Evolutionary conservation across 306 rosid species (phyloP), one percentile per base, ranked within the genome.

Genomic region (Spatholobus suberectus): DNA sequence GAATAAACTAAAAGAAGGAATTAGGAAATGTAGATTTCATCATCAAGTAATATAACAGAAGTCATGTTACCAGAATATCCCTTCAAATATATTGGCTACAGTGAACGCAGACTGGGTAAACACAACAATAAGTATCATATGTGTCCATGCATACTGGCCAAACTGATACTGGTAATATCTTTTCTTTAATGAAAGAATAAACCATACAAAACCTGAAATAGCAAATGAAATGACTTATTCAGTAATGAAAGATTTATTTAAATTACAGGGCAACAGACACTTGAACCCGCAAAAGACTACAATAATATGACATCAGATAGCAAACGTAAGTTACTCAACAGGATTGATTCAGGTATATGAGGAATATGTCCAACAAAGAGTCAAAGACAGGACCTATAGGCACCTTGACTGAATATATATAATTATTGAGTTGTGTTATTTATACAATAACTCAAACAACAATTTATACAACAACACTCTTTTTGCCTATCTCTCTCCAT

Each of bases 101-200:
- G 96, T 91, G 88, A 96, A 96, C 55, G 99, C 88, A 34, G 99
- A 96, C 80, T 96, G 98, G 5, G 97, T 84, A 80, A 96, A 96
- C 89, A 96, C 98, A 27, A 92, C 90, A 72, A 94, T 92, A 58
- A 96, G 92, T 86, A 94, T 96, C 99, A 96, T 96, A 87, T 96
- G 98, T 40, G 98, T 96, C 98, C 98, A 96, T 74, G 99, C 98
- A 91, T 90, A 96, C 90, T 96, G 98, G 79, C 98, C 97, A 90
- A 96, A 96, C 80, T 96, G 98, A 85, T 96, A 96, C 85, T 96
- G 94, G 94, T 94, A 92, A 86, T 85, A 92, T 90, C 89, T 94
- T 92, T 92, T 92, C 90, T 89, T 96, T 49, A 96, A 80, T 18
- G 99, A 91, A 84, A 96, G 96, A 87, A 96, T 96, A 89, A 96